A percentile compares a stretch with the other conserved stretches of the same genome.
Conservation (phyloP, 495 filamentous ascomycete genomes). For the Lophiotrema nucula region DNA sequence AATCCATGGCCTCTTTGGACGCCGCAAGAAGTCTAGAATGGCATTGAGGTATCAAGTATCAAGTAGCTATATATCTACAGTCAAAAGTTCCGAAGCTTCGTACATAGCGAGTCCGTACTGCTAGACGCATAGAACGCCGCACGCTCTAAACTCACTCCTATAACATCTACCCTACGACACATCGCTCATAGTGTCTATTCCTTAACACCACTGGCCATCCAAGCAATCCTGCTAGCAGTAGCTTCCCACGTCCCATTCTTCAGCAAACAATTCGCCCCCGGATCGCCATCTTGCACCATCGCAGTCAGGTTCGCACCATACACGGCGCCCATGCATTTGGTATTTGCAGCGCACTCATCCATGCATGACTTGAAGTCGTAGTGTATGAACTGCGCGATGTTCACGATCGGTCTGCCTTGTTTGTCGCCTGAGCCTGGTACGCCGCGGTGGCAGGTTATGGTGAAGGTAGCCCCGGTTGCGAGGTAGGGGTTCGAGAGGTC, state of each 20-base stretch:
- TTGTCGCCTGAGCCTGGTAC: neutral
- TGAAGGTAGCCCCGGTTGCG: constrained; percentile 11
- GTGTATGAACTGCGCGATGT: neutral
- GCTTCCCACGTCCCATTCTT: constrained; percentile 16
- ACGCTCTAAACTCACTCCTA: too few relatives aligned
- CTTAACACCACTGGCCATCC: constrained; percentile 8
- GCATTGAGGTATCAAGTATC: too few relatives aligned
- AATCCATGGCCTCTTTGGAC: too few relatives aligned
- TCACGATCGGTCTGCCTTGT: neutral
- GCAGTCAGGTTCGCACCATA: constrained; percentile 13
- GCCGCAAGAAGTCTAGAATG: too few relatives aligned
- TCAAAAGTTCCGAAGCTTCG: too few relatives aligned
- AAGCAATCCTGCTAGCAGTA: neutral
- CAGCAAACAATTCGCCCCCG: constrained; percentile 13
- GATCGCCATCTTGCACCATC: constrained; percentile 9
- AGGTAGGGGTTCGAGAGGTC: neutral
- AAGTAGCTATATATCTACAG: too few relatives aligned
- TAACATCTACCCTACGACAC: too few relatives aligned
- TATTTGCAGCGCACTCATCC: neutral
- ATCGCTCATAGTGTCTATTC: too few relatives aligned
- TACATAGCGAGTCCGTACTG: too few relatives aligned
- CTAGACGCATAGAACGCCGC: too few relatives aligned
- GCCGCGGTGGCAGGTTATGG: constrained; percentile 10
- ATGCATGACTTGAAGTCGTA: constrained; percentile 12
- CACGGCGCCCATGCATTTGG: neutral